Conservation (phyloP, 2,329 filamentous ascomycete genomes). For the Ophiostoma sp. region DNA sequence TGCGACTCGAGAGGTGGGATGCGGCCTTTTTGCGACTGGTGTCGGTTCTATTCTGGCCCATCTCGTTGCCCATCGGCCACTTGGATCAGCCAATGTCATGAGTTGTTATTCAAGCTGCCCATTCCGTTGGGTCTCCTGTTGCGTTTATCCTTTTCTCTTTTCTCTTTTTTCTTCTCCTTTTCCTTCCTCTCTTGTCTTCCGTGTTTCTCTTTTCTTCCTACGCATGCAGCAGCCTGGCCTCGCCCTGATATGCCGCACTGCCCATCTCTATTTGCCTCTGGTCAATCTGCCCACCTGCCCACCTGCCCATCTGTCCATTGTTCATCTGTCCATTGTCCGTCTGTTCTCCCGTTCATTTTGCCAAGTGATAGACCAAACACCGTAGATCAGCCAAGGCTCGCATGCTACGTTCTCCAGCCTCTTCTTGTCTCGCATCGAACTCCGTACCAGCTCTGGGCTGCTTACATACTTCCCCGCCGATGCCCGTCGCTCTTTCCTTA, state of each 20-base stretch:
- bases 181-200: neutral
- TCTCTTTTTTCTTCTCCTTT: neutral
- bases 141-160: neutral
- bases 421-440: neutral
- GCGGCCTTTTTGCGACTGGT: conserved; percentile 9
- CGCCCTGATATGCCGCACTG: neutral
- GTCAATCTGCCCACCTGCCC: too few relatives aligned
- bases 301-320: too few relatives aligned
- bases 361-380: neutral
- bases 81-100: neutral
- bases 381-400: neutral
- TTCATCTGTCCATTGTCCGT: too few relatives aligned
- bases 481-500: conserved; percentile 2
- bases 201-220: neutral
- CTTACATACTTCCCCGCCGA: neutral
- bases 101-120: neutral
- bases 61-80: neutral
- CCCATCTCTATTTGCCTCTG: neutral
- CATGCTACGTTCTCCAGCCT: neutral
- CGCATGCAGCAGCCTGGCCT: too few relatives aligned
- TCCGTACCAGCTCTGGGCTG: neutral
- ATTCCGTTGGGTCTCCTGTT: neutral
- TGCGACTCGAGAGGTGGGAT: conserved; percentile 4
- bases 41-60: neutral
- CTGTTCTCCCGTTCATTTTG: neutral